Evolutionary conservation across 2,329 filamentous ascomycete genomes (phyloP), one percentile per base, ranked within the genome.

Genomic region (Aspergillus vadensis): DNA sequence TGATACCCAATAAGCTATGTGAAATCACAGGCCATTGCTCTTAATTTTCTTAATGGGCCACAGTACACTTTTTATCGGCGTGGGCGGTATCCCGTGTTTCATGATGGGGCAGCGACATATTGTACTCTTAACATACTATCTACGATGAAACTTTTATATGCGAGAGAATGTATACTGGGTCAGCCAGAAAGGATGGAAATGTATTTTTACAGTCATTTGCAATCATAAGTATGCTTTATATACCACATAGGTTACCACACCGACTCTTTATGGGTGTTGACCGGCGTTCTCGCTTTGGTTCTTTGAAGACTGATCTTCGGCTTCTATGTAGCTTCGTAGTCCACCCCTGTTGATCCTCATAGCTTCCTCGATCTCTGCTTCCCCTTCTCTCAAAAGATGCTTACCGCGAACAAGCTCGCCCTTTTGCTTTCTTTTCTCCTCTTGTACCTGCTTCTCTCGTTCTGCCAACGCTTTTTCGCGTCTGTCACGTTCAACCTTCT

Each of bases 401-500:
- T 76, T 80, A 21, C 78, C 74, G 55, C 77, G 76, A 36, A 73
- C 60, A 49, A 80, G 69, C 32, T 78, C 76, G 15, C 76, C 69
- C 57, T 67, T 70, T 52, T 78, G 76, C 44, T 70, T 77, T 50
- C 72, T 69, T 55, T 80, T 80, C 30, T 80, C 77, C 58, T 79
- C 76, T 47, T 78, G 70, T 3, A 81, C 79, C 36, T 72, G 70
- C 57, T 74, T 76, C 59, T 81, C 74, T 23, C 79, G 76, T 44
- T 80, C 77, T 6, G 73, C 73, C 51, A 81, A 64, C 7, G 79
- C 79, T 36, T 70, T 76, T 59, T 80, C 77, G n/a, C 79, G 76
- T 59, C 75, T 78, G 62, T 79, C 76, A 5, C 79, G 73, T 47
- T 80, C 77, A 15, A 72, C 47, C 55, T 67, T 72, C 64, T 74